These are phyloP conservation scores for Trichoderma guizhouense DNA, from an alignment of 2,329 filamentous ascomycete genomes.

Conservation along the genomic window DNA sequence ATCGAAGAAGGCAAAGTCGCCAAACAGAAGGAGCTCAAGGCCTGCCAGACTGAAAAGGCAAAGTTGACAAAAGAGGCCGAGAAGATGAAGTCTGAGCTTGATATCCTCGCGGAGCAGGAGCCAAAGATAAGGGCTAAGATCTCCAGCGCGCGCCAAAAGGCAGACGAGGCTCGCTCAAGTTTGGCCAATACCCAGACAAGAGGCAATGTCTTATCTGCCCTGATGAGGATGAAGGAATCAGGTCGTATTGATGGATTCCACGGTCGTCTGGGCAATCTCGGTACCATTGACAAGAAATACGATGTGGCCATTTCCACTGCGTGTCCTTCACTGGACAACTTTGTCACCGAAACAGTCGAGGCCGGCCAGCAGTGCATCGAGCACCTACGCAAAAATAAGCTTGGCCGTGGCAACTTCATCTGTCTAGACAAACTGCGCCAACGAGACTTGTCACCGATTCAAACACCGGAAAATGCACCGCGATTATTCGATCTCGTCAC, in stretches of 20 bases:
- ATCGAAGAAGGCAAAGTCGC: constrained; percentile 68
- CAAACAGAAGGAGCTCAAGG: constrained; percentile 72
- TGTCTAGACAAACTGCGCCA: constrained; percentile 82
- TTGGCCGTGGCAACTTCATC: constrained; percentile 95
- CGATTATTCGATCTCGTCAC: constrained; percentile 90
- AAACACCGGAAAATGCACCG: constrained; percentile 88
- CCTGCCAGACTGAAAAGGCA: constrained; percentile 69
- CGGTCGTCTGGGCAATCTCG: constrained; percentile 88
- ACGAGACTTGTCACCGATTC: constrained; percentile 73
- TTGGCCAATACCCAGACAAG: constrained; percentile 87
- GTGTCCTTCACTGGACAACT: constrained; percentile 86
- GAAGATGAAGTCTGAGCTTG: constrained; percentile 68
- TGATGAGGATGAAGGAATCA: constrained; percentile 94
- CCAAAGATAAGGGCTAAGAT: constrained; percentile 79
- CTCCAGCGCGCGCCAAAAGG: constrained; percentile 87
- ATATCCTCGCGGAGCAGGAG: constrained; percentile 71
- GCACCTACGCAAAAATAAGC: constrained; percentile 93
- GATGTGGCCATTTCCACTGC: constrained; percentile 98
- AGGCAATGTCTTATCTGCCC: constrained; percentile 82
- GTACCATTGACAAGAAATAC: constrained; percentile 88
- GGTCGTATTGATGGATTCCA: constrained; percentile 97
- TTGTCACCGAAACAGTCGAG: constrained; percentile 94
- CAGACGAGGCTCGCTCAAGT: constrained; percentile 90
- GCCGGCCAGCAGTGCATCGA: constrained; percentile 98
- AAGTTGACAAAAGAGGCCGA: constrained; percentile 71